These are phyloP conservation scores for Hemileccinum rubropunctum DNA, from an alignment of 768 basidiomycete genomes.

Conservation along the genomic window DNA sequence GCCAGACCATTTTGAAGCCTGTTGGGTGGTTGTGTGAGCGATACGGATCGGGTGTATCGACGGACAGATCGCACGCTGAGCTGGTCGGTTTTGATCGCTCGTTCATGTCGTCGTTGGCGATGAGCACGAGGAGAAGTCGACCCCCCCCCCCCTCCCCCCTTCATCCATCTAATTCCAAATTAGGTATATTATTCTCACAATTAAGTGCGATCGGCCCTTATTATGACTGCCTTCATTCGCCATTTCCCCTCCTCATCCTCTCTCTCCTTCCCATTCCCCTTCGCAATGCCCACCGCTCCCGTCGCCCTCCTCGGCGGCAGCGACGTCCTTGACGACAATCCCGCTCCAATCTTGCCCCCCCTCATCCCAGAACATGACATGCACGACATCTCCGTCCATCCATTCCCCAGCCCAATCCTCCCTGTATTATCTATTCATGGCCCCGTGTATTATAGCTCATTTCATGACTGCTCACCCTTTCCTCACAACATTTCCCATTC, in stretches of 20 bases:
- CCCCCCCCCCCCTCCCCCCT: neutral
- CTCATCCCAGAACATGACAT: conserved; percentile 28
- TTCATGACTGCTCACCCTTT: conserved; percentile 24
- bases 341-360: conserved; percentile 6
- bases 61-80: conserved; percentile 21
- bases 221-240: conserved; percentile 28
- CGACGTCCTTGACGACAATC: conserved; percentile 19
- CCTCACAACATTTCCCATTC: conserved; percentile 25
- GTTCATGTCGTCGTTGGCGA: conserved; percentile 29
- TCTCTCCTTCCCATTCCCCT: conserved; percentile 1
- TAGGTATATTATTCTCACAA: conserved; percentile 25
- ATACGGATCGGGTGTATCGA: conserved; percentile 1
- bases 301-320: conserved; percentile 16
- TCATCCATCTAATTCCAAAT: no score
- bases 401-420: conserved; percentile 16
- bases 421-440: conserved; percentile 36
- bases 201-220: conserved; percentile 27
- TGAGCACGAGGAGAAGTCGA: conserved; percentile 17
- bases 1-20: conserved; percentile 23
- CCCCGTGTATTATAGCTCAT: conserved; percentile 33
- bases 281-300: conserved; percentile 21
- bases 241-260: conserved; percentile 18
- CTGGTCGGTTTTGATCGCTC: conserved; percentile 17
- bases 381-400: conserved; percentile 34
- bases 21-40: conserved; percentile 21